These are phyloP conservation scores for Phaeophleospora eucalypticola DNA, from an alignment of 2,329 filamentous ascomycete genomes.

Conservation along the genomic window DNA sequence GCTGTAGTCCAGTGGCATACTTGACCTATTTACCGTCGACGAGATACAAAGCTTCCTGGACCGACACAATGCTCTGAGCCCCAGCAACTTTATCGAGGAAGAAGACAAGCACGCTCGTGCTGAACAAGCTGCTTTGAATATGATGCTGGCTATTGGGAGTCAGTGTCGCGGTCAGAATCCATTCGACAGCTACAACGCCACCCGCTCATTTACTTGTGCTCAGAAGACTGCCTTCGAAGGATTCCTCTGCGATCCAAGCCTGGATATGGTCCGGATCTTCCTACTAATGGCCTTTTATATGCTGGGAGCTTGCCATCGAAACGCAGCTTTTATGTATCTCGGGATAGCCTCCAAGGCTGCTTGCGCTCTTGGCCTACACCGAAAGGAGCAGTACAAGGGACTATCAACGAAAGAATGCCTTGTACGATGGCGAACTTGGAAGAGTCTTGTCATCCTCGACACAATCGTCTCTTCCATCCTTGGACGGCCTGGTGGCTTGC, in stretches of 20 bases:
- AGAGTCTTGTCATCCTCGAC: slow-evolving; percentile 48
- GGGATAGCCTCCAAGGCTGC: slow-evolving; percentile 57
- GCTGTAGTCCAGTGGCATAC: slow-evolving; percentile 39
- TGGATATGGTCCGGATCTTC: slow-evolving; percentile 51
- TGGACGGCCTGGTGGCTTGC: slow-evolving; percentile 39
- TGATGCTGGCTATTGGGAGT: slow-evolving; percentile 52
- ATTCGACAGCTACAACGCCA: slow-evolving; percentile 27
- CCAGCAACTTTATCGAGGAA: slow-evolving; percentile 18
- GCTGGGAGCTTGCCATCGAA: slow-evolving; percentile 55
- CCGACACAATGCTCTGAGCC: slow-evolving; percentile 17
- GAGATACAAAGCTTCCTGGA: slow-evolving; percentile 23
- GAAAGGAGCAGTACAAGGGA: slow-evolving; percentile 20
- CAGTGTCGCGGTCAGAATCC: slow-evolving; percentile 37
- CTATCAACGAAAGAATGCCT: slow-evolving; percentile 8
- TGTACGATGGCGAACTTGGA: slow-evolving; percentile 42
- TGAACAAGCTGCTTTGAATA: slow-evolving; percentile 31
- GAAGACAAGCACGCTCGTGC: slow-evolving; percentile 31
- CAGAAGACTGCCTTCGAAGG: slow-evolving; percentile 48
- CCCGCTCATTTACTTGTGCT: slow-evolving; percentile 45
- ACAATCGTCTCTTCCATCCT: slow-evolving; percentile 48
- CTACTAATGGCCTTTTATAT: slow-evolving; percentile 58
- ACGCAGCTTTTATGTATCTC: slow-evolving; percentile 61
- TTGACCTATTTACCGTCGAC: slow-evolving; percentile 35
- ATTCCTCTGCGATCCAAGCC: slow-evolving; percentile 52
- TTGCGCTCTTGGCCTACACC: slow-evolving; percentile 54